A percentile compares a stretch with the other conserved stretches of the same genome.
Conservation (phyloP, 805 yeast genomes). For the Kuraishia cidri region DNA sequence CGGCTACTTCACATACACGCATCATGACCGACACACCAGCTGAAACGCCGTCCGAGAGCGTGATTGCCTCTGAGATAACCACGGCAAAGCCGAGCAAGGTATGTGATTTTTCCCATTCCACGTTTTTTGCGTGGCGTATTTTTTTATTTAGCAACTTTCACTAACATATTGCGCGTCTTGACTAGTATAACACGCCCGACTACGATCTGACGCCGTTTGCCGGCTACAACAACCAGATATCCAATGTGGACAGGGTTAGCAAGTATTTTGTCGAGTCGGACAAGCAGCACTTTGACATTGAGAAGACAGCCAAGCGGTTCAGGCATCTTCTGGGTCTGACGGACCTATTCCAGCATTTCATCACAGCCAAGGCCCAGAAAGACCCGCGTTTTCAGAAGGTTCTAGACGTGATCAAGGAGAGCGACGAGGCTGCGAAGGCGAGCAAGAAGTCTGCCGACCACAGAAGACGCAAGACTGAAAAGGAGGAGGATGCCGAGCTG, state of each 20-base stretch:
- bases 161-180: no score
- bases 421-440: conserved; percentile 8
- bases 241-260: conserved; percentile 1
- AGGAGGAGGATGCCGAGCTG: conserved; percentile 72
- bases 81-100: neutral
- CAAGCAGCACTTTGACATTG: conserved; percentile 25
- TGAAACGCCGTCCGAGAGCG: neutral
- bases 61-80: neutral
- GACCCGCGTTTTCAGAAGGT: conserved; percentile 51
- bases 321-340: conserved; percentile 59
- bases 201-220: conserved; percentile 4
- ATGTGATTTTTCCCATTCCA: neutral
- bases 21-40: neutral
- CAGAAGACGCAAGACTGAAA: conserved; percentile 62
- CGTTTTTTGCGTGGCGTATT: no score
- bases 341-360: conserved; percentile 58
- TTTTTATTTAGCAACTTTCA: no score
- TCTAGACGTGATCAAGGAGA: conserved; percentile 27
- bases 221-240: conserved; percentile 2
- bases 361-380: conserved; percentile 52
- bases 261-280: conserved; percentile 23
- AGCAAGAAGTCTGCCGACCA: conserved; percentile 13
- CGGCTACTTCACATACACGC: neutral
- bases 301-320: conserved; percentile 58
- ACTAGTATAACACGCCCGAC: conserved; percentile 4